Evolutionary conservation across 306 rosid species (phyloP), one percentile per base, ranked within the genome.

Genomic region (Pueraria montana): DNA sequence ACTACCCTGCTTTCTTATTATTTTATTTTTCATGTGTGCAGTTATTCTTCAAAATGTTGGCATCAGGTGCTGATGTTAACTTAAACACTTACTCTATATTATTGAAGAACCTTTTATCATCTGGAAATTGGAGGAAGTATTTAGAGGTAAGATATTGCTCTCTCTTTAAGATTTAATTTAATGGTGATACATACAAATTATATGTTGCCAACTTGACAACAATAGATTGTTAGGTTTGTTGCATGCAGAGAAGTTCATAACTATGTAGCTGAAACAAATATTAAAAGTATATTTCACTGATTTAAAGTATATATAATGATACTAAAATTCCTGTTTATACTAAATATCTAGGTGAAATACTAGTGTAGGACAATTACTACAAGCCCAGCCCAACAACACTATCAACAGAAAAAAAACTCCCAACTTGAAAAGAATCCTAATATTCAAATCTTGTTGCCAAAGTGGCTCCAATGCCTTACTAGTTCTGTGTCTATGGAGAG

Each of bases 111-210:
- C 98, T 95, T 64, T 81, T 95, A 87, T 87, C 87, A 23, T 82
- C 92, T 18, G 96, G 99, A 77, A 93, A 91, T 77, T 95, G 99
- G 99, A 95, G 99, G 82, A 95, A 95, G 80, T 93, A 94, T 87
- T 87, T 95, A 77, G 98, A 95, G 99, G 98, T 91, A 85, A 74
- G 59, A 68, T 74, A 46, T 84, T 43, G 8, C 16, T 13, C 40
- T 50, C 61, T 30, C 55, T 78, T 16, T 50, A 24, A 27, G 55
- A 52, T 43, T 43, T 67, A 58, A 79, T 63, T 74, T 56, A 59
- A 66, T 11, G n/a, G 46, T 72, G 50, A 38, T 71, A 14, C 74
- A 45, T 30, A 30, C 3, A 30, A 30, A 30, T 30, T 30, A 0
- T 30, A 30, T 30, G 34, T 30, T 71, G 74, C 26, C 24, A 32